Evolutionary conservation across 768 basidiomycete species (phyloP).

Genomic region (Pleurotus citrinopileatus): DNA sequence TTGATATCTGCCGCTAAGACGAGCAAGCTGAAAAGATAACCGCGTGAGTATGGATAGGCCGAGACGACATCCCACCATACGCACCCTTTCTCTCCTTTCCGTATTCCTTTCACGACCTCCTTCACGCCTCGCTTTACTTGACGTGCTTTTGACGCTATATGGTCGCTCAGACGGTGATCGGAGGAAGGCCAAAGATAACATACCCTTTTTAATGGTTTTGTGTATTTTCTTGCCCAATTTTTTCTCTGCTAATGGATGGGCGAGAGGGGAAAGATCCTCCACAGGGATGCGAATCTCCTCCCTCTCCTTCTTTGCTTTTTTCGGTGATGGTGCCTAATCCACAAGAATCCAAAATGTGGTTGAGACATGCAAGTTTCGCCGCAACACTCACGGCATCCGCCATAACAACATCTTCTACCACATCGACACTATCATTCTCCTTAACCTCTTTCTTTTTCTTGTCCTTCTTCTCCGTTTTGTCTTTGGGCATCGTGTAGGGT

Average conservation of each 20-base stretch:
- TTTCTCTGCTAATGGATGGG: slow-evolving; percentile 88
- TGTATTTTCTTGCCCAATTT: slow-evolving; percentile 94
- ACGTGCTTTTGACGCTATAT: slow-evolving; percentile 83
- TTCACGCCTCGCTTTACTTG: slow-evolving; percentile 98
- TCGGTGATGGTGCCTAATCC: slow-evolving; percentile 35
- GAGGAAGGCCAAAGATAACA: slow-evolving; percentile 10
- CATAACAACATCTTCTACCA: slow-evolving; percentile 52
- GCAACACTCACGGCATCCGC: slow-evolving; percentile 30
- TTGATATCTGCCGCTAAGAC: slow-evolving; percentile 96
- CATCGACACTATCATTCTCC: slow-evolving; percentile 31
- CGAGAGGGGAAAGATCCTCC: slow-evolving; percentile 91
- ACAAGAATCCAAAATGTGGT: slow-evolving; percentile 13
- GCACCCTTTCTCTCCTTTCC: slow-evolving; percentile 96
- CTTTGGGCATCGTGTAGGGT: slow-evolving; percentile 68
- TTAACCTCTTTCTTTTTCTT: slow-evolving; percentile 58
- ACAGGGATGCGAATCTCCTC: slow-evolving; percentile 64
- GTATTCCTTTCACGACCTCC: slow-evolving; percentile 95
- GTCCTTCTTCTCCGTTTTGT: slow-evolving; percentile 75
- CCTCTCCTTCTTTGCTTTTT: slow-evolving; percentile 65
- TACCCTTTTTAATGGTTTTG: slow-evolving; percentile 92
- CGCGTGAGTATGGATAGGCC: not conserved
- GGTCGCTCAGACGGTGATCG: not conserved
- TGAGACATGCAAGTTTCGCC: too few relatives aligned
- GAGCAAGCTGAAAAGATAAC: slow-evolving; percentile 56
- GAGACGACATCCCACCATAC: slow-evolving; percentile 22